Conservation (phyloP, 1,284 basidiomycete species). For the Rhodotorula sp. region DNA sequence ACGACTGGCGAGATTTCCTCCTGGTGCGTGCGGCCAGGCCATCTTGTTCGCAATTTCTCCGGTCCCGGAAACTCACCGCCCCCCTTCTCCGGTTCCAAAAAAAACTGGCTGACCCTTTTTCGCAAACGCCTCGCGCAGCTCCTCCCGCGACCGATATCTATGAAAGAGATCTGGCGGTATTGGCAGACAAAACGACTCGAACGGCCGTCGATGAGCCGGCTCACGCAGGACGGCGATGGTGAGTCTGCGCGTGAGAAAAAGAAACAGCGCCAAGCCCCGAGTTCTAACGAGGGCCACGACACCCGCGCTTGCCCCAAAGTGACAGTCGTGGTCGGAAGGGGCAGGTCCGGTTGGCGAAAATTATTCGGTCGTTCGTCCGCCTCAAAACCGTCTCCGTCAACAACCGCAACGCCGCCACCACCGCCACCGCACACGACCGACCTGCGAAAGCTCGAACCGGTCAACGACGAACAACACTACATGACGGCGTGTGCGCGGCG, state of each 20-base stretch:
- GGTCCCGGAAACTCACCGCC: too few relatives aligned
- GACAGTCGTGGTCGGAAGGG: slow-evolving; percentile 60
- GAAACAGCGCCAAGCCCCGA: slow-evolving; percentile 1
- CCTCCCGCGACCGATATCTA: slow-evolving; percentile 73
- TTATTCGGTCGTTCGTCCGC: slow-evolving; percentile 13
- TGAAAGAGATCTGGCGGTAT: slow-evolving; percentile 74
- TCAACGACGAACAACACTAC: slow-evolving; percentile 8
- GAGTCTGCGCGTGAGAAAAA: not conserved
- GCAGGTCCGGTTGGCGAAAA: slow-evolving; percentile 34
- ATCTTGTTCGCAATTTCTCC: not conserved
- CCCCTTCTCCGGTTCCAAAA: too few relatives aligned
- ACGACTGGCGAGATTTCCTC: slow-evolving; percentile 85
- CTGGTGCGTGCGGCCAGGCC: slow-evolving; percentile 51
- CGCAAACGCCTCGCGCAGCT: slow-evolving; percentile 47
- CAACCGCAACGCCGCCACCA: not conserved
- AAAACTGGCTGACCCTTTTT: not conserved
- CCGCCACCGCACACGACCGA: not conserved
- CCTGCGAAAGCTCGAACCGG: slow-evolving; percentile 1
- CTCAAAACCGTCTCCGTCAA: not conserved
- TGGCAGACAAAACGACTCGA: slow-evolving; percentile 35
- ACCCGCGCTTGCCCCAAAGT: not conserved
- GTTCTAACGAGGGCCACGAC: slow-evolving; percentile 8
- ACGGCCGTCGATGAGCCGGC: slow-evolving; percentile 37
- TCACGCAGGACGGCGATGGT: slow-evolving; percentile 43
- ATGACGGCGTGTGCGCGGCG: slow-evolving; percentile 8